Percentiles rank a stretch among this genome's conserved stretches.
Conservation (phyloP, 495 filamentous ascomycete species). For the Neurospora terricola region DNA sequence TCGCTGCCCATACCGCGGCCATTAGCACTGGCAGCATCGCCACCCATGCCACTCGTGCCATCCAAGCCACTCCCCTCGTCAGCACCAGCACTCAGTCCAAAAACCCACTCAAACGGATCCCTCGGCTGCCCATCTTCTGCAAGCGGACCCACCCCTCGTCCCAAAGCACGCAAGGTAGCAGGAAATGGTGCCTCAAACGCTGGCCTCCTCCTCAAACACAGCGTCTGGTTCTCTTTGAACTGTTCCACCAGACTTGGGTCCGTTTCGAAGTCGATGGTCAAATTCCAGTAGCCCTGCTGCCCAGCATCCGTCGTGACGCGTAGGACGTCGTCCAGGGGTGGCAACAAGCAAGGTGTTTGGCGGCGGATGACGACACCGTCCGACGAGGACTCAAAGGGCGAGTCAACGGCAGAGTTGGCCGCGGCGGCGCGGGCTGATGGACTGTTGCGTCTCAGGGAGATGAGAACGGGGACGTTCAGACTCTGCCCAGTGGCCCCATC, state of each 20-base stretch:
- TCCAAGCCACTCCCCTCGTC: not conserved
- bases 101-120: conserved; percentile 64
- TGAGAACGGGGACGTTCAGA: conserved; percentile 57
- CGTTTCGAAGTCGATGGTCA: conserved; percentile 66
- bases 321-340: conserved; percentile 60
- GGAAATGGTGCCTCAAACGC: conserved; percentile 62
- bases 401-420: not conserved
- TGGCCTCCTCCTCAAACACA: conserved; percentile 74
- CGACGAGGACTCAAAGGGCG: not conserved
- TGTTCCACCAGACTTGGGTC: conserved; percentile 55
- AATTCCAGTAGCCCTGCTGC: conserved; percentile 71
- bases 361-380: conserved; percentile 14
- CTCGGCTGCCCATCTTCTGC: not conserved
- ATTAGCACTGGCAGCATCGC: not conserved
- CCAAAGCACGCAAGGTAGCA: conserved; percentile 59
- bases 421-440: conserved; percentile 12
- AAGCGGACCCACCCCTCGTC: conserved; percentile 29
- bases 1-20: conserved; percentile 4
- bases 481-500: conserved; percentile 77
- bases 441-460: conserved; percentile 22
- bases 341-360: conserved; percentile 71
- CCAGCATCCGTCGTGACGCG: conserved; percentile 51
- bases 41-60: not conserved
- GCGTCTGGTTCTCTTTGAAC: conserved; percentile 64
- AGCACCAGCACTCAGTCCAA: conserved; percentile 20